phyloP scores from a whole-genome alignment of 371 early-diverging fungal genomes.

The Choanephora cucurbitarum region DNA sequence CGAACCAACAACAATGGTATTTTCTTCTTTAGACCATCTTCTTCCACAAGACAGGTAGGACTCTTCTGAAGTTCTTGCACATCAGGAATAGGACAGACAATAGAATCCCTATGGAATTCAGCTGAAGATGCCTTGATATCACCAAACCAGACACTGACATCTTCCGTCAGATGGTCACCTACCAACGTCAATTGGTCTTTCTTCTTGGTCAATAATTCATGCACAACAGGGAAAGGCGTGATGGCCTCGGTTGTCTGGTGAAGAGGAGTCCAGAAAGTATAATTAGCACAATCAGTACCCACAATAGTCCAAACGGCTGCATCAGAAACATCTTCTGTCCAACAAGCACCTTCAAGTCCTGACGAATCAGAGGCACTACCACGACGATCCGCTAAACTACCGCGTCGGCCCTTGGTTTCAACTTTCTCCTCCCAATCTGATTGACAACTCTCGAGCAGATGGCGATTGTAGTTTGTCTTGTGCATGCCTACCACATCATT shows the following conservation, averaged over 20 bases:
- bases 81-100: conserved; percentile 51
- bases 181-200: conserved; percentile 38
- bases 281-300: conserved; percentile 78
- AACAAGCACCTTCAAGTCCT: conserved; percentile 52
- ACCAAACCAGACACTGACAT: conserved; percentile 74
- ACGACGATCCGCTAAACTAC: conserved; percentile 21
- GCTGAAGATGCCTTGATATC: conserved; percentile 55
- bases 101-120: conserved; percentile 51
- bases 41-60: conserved; percentile 26
- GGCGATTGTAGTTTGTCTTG: conserved; percentile 59
- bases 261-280: conserved; percentile 69
- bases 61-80: conserved; percentile 25
- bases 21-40: conserved; percentile 31
- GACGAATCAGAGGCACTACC: conserved; percentile 19
- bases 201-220: conserved; percentile 17
- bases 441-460: conserved; percentile 19
- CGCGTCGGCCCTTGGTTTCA: conserved; percentile 17
- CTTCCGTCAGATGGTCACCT: conserved; percentile 68
- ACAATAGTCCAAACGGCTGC: conserved; percentile 89
- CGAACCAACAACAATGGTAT: conserved; percentile 66
- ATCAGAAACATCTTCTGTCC: conserved; percentile 87
- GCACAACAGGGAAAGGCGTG: conserved; percentile 39
- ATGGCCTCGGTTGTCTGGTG: conserved; percentile 21
- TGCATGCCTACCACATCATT: conserved; percentile 78
- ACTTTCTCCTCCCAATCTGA: no score